These are phyloP conservation scores for Dalechampia spathulata DNA, from an alignment of 441 rosid species.

Conservation along the genomic window DNA sequence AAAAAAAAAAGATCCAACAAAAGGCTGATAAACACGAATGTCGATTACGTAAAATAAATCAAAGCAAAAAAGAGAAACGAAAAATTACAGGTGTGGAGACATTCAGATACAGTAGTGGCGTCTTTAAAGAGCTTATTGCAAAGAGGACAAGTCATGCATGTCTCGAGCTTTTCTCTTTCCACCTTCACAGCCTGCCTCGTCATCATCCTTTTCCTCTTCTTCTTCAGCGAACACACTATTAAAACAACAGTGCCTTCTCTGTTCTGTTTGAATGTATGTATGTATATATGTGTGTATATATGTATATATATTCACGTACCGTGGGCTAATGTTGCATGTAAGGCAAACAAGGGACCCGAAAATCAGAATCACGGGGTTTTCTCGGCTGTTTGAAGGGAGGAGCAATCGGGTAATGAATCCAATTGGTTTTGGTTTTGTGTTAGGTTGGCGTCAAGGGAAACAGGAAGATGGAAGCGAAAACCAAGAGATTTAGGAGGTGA, in stretches of 20 bases:
- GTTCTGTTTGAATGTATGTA: too few relatives aligned
- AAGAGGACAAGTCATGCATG: slow-evolving; percentile 68
- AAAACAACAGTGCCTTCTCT: too few relatives aligned
- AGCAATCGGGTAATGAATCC: too few relatives aligned
- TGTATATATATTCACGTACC: too few relatives aligned
- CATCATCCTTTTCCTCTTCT: slow-evolving; percentile 21
- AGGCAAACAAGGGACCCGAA: neutral
- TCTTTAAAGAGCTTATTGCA: slow-evolving; percentile 48
- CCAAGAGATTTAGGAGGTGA: too few relatives aligned
- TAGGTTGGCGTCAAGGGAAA: too few relatives aligned
- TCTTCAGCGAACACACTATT: neutral
- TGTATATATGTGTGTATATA: too few relatives aligned
- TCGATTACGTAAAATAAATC: slow-evolving; percentile 1
- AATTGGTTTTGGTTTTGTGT: too few relatives aligned
- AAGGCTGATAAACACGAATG: neutral
- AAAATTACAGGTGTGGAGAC: slow-evolving; percentile 61
- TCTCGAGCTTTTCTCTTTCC: slow-evolving; percentile 32
- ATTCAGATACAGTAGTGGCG: slow-evolving; percentile 60
- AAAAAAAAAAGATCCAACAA: neutral
- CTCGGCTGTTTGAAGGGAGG: neutral
- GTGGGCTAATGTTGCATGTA: slow-evolving; percentile 20
- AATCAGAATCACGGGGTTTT: neutral
- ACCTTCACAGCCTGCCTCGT: slow-evolving; percentile 30
- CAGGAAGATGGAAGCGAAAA: too few relatives aligned
- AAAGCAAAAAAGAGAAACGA: neutral